Base-by-base conservation (phyloP, 2,329 filamentous ascomycete genomes). In the Pseudocercospora pini-densiflorae region DNA sequence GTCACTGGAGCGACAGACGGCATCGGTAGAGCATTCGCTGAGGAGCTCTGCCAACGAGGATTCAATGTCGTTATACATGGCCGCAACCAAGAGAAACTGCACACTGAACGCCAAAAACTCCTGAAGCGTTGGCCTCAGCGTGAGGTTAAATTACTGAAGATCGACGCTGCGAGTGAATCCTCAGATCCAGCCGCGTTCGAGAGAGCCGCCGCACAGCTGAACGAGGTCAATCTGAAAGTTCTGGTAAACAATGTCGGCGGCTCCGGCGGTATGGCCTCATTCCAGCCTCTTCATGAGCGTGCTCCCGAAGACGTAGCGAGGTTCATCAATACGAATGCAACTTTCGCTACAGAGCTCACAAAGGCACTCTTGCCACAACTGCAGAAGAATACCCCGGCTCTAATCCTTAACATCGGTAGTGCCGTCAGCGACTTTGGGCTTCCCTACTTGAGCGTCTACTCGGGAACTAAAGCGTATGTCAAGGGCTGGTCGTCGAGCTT, bases 1-100 rank as follows among this genome's bases (percentile, higher is more conserved):
- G 60, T 71, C 58, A 70, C 86, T 0, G 86, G 86, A 33, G 80
- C 84, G 19, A 84, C 80, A 14, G 85, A 86, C 54, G 87, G 86
- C 21, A 87, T 88, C 45, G 87, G 87, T 10, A 77, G 78, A 29
- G 82, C 77, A 0, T 82, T 88, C 65, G 81, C 81, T 3, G 75
- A 82, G 62, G 83, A 86, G 70, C 82, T 89, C n/a, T 83, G 83
- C 19, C 65, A 70, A 0, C 77, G 76, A 14, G 84, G 85, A 55
- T 88, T 88, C 80, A 85, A 87, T 70, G 79, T 89, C 36, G 78
- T 88, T 16, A 72, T 89, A 8, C 86, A 89, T 67, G 86, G 87
- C n/a, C 83, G 85, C 40, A 86, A 86, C 65, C 68, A 70, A 2
- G 67, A 76, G 3, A 88, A 87, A 70, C 79, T 89, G 2, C 72